Evolutionary conservation across 2,329 filamentous ascomycete species (phyloP).

Genomic region (Botrytis cinerea): DNA sequence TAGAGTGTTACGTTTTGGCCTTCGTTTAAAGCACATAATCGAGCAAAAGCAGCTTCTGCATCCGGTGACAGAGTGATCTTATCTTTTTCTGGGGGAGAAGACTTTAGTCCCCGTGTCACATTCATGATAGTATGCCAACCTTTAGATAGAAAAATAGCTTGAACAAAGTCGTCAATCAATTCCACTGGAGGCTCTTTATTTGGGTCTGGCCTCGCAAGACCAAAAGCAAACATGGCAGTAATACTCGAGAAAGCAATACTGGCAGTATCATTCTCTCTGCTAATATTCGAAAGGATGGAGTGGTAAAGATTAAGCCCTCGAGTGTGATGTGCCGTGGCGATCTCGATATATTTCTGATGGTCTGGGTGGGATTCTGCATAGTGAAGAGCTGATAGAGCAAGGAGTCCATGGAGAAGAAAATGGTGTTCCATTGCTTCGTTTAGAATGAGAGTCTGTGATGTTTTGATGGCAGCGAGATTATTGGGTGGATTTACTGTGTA

Average conservation of each 20-base stretch:
- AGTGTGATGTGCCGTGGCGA: neutral
- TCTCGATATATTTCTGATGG: slow-evolving; percentile 3
- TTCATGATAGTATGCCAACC: neutral
- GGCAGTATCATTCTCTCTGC: neutral
- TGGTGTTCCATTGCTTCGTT: neutral
- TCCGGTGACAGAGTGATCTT: neutral
- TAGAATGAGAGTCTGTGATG: neutral
- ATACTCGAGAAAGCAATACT: slow-evolving; percentile 2
- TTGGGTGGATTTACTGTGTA: slow-evolving; percentile 1
- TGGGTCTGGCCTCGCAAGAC: neutral
- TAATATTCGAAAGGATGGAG: neutral
- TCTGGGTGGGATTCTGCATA: neutral
- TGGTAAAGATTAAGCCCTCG: neutral
- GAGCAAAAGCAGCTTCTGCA: slow-evolving; percentile 5
- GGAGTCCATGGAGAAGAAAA: neutral
- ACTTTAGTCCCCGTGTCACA: neutral
- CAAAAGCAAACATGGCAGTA: slow-evolving; percentile 3
- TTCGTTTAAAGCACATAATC: neutral
- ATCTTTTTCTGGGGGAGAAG: neutral
- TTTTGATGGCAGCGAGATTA: neutral
- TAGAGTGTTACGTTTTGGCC: neutral
- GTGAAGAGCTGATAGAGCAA: neutral
- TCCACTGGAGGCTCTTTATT: neutral
- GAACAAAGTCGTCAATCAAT: neutral
- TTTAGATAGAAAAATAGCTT: neutral